Percentiles rank a stretch among this genome's conserved stretches.
These are phyloP conservation scores for Backusella luteola DNA, from an alignment of 192 early-diverging fungal species.

Conservation along the genomic window DNA sequence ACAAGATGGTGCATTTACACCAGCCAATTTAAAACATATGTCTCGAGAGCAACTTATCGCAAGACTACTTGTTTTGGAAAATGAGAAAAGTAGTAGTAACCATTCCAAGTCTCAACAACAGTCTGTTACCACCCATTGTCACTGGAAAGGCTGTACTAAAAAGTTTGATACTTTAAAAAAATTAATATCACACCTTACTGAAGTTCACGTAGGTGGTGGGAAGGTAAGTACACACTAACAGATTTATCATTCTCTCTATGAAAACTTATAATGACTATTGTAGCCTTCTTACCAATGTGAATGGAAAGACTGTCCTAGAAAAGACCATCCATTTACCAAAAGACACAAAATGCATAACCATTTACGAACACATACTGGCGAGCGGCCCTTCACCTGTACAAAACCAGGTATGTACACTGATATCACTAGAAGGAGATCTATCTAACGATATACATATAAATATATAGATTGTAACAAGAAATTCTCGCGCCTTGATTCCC, in stretches of 20 bases:
- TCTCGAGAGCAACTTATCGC: constrained; percentile 26
- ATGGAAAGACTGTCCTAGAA: constrained; percentile 48
- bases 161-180: constrained; percentile 42
- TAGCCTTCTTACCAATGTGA: constrained; percentile 50
- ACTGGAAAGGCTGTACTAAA: constrained; percentile 47
- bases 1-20: background rate
- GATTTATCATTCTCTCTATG: background rate
- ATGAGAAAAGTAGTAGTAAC: constrained; percentile 10
- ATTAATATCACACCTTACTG: constrained; percentile 48
- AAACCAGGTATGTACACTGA: constrained; percentile 32
- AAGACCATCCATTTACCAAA: constrained; percentile 64
- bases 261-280: background rate
- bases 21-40: constrained; percentile 20
- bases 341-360: constrained; percentile 74
- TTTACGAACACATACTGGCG: constrained; percentile 73
- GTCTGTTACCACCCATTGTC: constrained; percentile 19
- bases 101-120: constrained; percentile 12
- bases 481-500: constrained; percentile 75
- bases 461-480: constrained; percentile 60
- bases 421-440: background rate
- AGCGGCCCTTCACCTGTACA: constrained; percentile 68
- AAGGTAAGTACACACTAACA: constrained; percentile 39
- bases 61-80: constrained; percentile 18
- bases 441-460: background rate
- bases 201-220: constrained; percentile 54